Percentiles rank a stretch among this genome's conserved stretches.
These are phyloP conservation scores for Fusarium sp. DNA, from an alignment of 2,329 filamentous ascomycete genomes.

Conservation along the genomic window DNA sequence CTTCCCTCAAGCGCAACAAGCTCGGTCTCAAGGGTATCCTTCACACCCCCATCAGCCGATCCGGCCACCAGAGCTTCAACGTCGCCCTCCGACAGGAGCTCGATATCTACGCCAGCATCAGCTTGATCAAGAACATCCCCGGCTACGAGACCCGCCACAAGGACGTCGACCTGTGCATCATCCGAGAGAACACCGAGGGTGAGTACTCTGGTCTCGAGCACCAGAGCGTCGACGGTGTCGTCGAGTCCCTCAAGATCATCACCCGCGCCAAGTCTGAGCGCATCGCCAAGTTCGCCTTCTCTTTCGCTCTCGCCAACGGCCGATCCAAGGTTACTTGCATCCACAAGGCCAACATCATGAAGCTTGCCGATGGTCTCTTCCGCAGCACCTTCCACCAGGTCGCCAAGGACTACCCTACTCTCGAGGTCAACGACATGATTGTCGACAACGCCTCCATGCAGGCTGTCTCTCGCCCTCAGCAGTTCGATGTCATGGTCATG, in stretches of 20 bases:
- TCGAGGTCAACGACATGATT: conserved; percentile 99
- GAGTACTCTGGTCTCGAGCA: conserved; percentile 99
- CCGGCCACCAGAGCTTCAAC: conserved; percentile 99
- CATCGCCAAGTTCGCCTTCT: conserved; percentile 98
- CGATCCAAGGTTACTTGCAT: conserved; percentile 99
- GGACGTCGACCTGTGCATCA: conserved; percentile 97
- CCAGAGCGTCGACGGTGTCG: conserved; percentile 94
- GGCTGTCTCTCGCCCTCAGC: conserved; percentile 93
- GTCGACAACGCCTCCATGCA: conserved; percentile 99
- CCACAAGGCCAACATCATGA: conserved; percentile 99
- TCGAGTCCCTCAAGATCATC: conserved; percentile 99
- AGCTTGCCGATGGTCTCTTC: conserved; percentile 98
- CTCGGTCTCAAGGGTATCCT: conserved; percentile 98
- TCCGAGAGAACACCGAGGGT: conserved; percentile 99
- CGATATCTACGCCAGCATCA: conserved; percentile 98
- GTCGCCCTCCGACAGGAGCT: conserved; percentile 98
- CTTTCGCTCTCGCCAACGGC: conserved; percentile 98
- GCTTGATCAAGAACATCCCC: conserved; percentile 99
- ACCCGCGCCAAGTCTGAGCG: conserved; percentile 98
- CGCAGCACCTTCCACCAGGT: conserved; percentile 95
- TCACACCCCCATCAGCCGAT: conserved; percentile 95
- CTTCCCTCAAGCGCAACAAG: conserved; percentile 98
- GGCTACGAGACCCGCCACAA: conserved; percentile 98
- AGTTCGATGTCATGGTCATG: conserved; percentile 99
- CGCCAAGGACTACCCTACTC: conserved; percentile 92